phyloP scores from a whole-genome alignment of 805 yeast species.

The Saccharomycopsis schoenii region DNA sequence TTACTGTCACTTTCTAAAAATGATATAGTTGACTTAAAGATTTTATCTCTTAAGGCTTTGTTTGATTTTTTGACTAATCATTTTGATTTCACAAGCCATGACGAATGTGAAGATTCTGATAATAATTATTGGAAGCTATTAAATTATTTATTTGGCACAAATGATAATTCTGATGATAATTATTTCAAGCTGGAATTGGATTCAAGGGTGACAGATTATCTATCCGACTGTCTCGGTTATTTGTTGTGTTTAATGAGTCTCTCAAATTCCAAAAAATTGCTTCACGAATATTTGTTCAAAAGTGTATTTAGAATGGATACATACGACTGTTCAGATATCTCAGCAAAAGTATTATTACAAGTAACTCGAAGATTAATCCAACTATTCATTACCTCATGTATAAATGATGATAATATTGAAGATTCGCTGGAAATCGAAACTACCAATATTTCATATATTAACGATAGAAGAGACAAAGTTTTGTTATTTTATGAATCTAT shows the following conservation, averaged over 20 bases:
- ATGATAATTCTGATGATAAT: not conserved
- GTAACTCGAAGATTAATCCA: not conserved
- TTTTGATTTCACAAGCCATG: slow-evolving; percentile 11
- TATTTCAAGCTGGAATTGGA: slow-evolving; percentile 9
- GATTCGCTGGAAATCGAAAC: not conserved
- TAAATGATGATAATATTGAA: not conserved
- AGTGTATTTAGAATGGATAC: not conserved
- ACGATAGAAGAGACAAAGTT: not conserved
- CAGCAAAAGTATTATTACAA: not conserved
- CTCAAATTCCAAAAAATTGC: slow-evolving; percentile 3
- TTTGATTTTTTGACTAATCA: slow-evolving; percentile 2
- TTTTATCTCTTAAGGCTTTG: slow-evolving; percentile 1
- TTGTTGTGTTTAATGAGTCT: slow-evolving; percentile 1
- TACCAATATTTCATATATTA: not conserved
- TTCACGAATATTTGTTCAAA: slow-evolving; percentile 1
- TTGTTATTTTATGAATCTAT: not conserved
- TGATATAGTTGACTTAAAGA: slow-evolving; percentile 1
- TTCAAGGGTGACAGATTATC: slow-evolving; percentile 1
- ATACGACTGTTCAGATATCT: not conserved
- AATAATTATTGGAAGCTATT: slow-evolving; percentile 10
- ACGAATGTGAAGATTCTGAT: not conserved
- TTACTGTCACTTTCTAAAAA: not conserved
- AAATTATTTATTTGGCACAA: slow-evolving; percentile 10
- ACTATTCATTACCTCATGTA: not conserved
- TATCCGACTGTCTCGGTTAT: slow-evolving; percentile 1